These are phyloP conservation scores for Euptelea pleiosperma DNA, from an alignment of 164 flowering plant genomes.

Conservation along the genomic window DNA sequence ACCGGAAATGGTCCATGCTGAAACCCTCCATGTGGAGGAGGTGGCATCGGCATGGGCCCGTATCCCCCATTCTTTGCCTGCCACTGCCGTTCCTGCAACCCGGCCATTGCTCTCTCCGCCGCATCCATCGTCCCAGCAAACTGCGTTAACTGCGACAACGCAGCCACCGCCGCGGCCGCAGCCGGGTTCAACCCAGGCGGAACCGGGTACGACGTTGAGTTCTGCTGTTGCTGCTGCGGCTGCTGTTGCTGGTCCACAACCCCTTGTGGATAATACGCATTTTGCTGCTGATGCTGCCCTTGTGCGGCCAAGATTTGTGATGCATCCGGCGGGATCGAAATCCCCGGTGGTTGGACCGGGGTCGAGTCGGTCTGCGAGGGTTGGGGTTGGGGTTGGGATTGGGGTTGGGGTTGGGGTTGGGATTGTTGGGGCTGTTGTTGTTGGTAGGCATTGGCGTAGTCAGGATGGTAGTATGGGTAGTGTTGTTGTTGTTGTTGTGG, in stretches of 20 bases:
- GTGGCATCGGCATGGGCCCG: conserved; percentile 7
- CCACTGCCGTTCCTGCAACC: conserved; percentile 22
- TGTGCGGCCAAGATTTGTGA: conserved; percentile 7
- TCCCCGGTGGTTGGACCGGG: conserved; percentile 39
- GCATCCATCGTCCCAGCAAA: conserved; percentile 38
- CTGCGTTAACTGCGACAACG: conserved; percentile 39
- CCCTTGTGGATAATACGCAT: conserved; percentile 17
- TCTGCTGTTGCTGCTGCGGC: conserved; percentile 14
- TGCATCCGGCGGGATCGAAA: conserved; percentile 21
- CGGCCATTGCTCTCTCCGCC: conserved; percentile 37
- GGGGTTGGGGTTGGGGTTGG: conserved; percentile 26
- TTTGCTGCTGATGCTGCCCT: conserved; percentile 25
- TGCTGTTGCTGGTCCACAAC: not conserved
- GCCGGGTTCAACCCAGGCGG: conserved; percentile 35
- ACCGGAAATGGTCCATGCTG: conserved; percentile 6
- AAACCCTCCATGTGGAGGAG: conserved; percentile 9
- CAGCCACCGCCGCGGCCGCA: conserved; percentile 43
- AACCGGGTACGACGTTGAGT: not conserved
- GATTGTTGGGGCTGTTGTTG: conserved; percentile 22
- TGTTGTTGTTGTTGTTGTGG: conserved; percentile 20
- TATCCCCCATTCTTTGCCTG: conserved; percentile 10
- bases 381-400: conserved; percentile 10
- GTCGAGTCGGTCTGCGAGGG: conserved; percentile 15
- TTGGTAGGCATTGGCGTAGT: conserved; percentile 16
- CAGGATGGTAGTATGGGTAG: conserved; percentile 28